Evolutionary conservation across 2,329 filamentous ascomycete species (phyloP), one percentile per base, ranked within the genome.

Genomic region (Alternaria atra): DNA sequence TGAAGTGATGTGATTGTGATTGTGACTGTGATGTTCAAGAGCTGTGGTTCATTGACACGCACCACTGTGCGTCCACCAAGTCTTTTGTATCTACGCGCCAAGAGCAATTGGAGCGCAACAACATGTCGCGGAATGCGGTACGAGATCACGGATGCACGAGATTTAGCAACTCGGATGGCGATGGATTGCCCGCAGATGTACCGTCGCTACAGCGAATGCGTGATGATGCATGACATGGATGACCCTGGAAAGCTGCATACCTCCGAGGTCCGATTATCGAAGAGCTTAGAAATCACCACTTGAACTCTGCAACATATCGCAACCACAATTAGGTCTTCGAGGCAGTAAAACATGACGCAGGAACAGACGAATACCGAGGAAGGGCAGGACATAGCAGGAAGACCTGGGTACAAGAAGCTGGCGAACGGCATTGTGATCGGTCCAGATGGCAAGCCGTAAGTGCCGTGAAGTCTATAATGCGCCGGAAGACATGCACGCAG

Each of bases 381-480:
- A 56, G 71, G 64, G 53, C 70, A 74, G 46, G 72, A 77, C 10
- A 55, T 66, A 25, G 71, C 71, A 9, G 55, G 55, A 42, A 63
- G 71, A 34, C 70, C 71, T 23, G 61, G 64, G 2, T 80, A 84
- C 27, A 86, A 86, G 73, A 86, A 84, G 72, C 80, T 91, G 30
- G 87, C 90, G 15, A 91, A 90, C 72, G 91, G 91, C 65, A 84
- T 94, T 2, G 86, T 94, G 37, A 80, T 94, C 35, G 92, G 90
- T 46, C 90, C 90, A 65, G 91, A 95, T 81, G 92, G 92, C 57
- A 95, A 95, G 80, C 92, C 92, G 92, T 94, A 80, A 83, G 90
- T 80, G 55, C 35, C 37, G 48, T 30, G 27, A 46, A 47, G 34
- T 32, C n/a, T 29, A 58, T 2, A 60, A 67, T 72, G 67, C 66